Conservation (phyloP, 2,329 filamentous ascomycete species). For the Colletotrichum sp. region DNA sequence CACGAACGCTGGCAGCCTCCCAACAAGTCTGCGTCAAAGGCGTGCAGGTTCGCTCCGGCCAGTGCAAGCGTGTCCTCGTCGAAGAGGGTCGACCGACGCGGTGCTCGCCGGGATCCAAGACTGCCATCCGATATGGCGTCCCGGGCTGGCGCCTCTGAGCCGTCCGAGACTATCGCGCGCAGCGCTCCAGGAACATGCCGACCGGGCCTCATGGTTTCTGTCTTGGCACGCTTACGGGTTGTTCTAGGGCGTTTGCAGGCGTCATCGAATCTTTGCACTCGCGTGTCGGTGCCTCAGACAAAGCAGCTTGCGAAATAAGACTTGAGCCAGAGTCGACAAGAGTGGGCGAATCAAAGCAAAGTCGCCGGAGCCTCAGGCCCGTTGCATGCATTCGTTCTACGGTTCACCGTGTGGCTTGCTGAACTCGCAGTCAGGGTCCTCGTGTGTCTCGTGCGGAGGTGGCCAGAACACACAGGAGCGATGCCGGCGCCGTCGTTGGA, state of each 20-base stretch:
- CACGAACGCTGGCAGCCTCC: not conserved
- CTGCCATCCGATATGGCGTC: not conserved
- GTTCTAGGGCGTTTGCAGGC: not conserved
- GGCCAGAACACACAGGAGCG: not conserved
- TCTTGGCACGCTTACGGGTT: not conserved
- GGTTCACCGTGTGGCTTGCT: not conserved
- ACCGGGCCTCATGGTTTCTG: not conserved
- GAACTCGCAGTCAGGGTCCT: not conserved
- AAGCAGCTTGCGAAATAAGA: not conserved
- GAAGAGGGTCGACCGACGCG: not conserved
- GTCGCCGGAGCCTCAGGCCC: not conserved
- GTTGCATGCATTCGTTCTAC: constrained; percentile 1
- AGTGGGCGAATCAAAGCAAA: not conserved
- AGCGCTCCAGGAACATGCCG: not conserved
- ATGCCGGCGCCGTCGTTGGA: not conserved
- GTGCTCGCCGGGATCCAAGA: not conserved
- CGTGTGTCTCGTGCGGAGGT: not conserved
- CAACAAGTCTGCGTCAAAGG: not conserved
- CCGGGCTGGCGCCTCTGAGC: not conserved
- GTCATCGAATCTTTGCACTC: not conserved
- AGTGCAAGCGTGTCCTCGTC: not conserved
- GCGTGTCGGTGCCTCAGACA: not conserved
- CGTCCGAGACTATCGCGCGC: not conserved
- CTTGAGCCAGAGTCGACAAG: not conserved
- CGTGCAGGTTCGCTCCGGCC: not conserved